phyloP scores from a whole-genome alignment of 2,329 filamentous ascomycete genomes.

The Penicillium freii region DNA sequence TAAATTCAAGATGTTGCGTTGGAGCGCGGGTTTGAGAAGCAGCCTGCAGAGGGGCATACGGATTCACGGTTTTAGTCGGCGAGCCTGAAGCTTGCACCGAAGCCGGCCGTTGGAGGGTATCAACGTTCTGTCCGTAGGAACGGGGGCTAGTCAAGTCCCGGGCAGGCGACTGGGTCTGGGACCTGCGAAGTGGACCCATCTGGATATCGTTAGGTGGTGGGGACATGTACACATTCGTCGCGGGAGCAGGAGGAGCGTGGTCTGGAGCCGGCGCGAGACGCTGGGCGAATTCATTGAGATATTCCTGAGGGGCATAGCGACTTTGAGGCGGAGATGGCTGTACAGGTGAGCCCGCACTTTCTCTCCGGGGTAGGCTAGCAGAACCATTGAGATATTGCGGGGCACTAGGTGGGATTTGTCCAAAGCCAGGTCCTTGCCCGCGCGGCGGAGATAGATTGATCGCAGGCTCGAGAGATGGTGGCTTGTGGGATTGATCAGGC shows the following conservation, averaged over 20 bases:
- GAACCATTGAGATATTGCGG: constrained; percentile 10
- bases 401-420: constrained; percentile 19
- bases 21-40: constrained; percentile 42
- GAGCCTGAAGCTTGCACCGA: constrained; percentile 53
- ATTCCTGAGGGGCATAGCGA: constrained; percentile 34
- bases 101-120: constrained; percentile 53
- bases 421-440: constrained; percentile 21
- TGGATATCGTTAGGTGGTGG: constrained; percentile 26
- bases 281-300: constrained; percentile 34
- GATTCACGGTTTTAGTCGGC: constrained; percentile 38
- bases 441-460: constrained; percentile 24
- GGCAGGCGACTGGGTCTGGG: constrained; percentile 61
- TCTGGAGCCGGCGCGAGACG: constrained; percentile 26
- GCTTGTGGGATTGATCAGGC: constrained; percentile 22
- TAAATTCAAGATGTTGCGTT: constrained; percentile 54
- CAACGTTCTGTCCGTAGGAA: constrained; percentile 42
- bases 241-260: constrained; percentile 14
- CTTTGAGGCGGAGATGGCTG: constrained; percentile 30
- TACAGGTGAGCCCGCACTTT: constrained; percentile 8
- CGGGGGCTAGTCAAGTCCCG: constrained; percentile 51
- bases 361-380: constrained; percentile 1
- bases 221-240: constrained; percentile 19
- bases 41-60: constrained; percentile 35
- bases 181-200: constrained; percentile 47
- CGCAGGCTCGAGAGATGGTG: constrained; percentile 27